Conservation (phyloP, 73 alveolate species). For the Stentor roeselii region DNA sequence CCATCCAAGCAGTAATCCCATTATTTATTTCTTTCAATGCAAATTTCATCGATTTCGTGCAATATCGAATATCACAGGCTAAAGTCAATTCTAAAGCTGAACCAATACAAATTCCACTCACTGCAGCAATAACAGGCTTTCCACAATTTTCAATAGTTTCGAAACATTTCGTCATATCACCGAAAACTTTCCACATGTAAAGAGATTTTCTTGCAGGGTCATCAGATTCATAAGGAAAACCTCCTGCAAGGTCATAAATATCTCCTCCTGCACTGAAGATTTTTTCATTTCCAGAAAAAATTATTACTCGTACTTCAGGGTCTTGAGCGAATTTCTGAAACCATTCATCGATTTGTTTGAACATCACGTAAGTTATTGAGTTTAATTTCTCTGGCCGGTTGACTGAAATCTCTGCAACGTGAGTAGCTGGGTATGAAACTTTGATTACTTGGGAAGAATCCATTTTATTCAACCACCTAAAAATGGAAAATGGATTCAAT, state of each 20-base stretch:
- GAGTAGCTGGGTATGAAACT: no score
- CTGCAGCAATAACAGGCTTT: slow-evolving; percentile 70
- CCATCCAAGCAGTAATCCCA: slow-evolving; percentile 75
- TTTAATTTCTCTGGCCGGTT: no score
- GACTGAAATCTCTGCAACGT: no score
- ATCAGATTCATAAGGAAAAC: background rate
- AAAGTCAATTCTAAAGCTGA: slow-evolving; percentile 66
- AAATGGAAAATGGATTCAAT: no score
- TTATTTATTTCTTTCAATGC: slow-evolving; percentile 70
- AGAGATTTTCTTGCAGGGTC: background rate
- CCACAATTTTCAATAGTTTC: background rate
- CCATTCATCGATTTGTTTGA: no score
- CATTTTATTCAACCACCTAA: no score
- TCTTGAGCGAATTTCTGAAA: no score
- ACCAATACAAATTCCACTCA: slow-evolving; percentile 69
- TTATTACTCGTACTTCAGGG: slow-evolving; percentile 60
- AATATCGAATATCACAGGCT: slow-evolving; percentile 71
- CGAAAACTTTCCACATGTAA: background rate
- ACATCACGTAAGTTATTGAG: no score
- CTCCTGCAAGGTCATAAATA: background rate
- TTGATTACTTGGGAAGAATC: no score
- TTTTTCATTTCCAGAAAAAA: slow-evolving; percentile 61
- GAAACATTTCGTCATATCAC: background rate
- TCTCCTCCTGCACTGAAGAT: slow-evolving; percentile 77
- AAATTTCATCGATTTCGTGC: slow-evolving; percentile 69